A percentile compares a stretch with the other conserved stretches of the same genome.
These are phyloP conservation scores for Neonectria hederae DNA, from an alignment of 2,329 filamentous ascomycete genomes.

Conservation along the genomic window DNA sequence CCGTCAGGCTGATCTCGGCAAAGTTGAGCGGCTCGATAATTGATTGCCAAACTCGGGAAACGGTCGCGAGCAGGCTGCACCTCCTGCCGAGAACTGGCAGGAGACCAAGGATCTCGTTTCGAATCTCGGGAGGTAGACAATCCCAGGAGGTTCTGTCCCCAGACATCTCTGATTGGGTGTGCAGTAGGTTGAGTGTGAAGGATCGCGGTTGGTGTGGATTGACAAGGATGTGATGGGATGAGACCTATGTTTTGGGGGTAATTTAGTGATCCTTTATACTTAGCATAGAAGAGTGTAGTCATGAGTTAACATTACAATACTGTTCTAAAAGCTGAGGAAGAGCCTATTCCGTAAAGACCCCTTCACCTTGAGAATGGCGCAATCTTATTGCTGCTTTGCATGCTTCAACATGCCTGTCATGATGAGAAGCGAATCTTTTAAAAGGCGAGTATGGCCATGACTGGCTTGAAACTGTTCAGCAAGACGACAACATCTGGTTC, in stretches of 20 bases:
- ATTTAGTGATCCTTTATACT: no score
- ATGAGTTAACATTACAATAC: no score
- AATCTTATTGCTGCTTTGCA: no score
- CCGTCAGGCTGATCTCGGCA: conserved; percentile 39
- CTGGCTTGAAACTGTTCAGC: no score
- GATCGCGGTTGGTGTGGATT: conserved; percentile 24
- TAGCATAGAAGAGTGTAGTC: no score
- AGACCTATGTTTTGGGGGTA: not conserved
- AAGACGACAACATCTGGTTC: no score
- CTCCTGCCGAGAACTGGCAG: conserved; percentile 30
- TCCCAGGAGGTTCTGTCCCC: conserved; percentile 22
- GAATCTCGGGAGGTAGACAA: conserved; percentile 31
- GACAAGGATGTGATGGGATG: conserved; percentile 22
- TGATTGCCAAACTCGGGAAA: conserved; percentile 37
- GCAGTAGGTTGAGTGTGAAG: conserved; percentile 24
- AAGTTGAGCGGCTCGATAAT: conserved; percentile 41
- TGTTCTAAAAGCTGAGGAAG: no score
- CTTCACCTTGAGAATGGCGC: no score
- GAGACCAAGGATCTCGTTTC: conserved; percentile 27
- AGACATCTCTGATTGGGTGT: conserved; percentile 31
- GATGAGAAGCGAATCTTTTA: no score
- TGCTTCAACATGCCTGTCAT: no score
- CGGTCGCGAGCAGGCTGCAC: conserved; percentile 32
- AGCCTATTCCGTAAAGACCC: no score
- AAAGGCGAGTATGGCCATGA: no score